A percentile compares a stretch with the other conserved stretches of the same genome.
phyloP scores from a whole-genome alignment of 1,284 basidiomycete species.

The Mycena citricolor region DNA sequence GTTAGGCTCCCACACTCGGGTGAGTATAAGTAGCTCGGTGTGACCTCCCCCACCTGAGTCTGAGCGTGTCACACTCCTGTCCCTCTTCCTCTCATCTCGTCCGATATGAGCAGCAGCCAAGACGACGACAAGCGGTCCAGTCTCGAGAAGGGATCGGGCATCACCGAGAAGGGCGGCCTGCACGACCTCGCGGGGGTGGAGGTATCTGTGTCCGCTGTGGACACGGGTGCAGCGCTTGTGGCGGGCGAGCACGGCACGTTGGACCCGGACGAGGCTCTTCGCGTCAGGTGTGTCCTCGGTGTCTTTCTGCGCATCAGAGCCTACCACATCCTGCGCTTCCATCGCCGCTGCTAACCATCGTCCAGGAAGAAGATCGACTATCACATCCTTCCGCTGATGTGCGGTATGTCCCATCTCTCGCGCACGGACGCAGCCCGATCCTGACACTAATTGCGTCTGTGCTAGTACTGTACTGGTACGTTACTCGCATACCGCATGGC shows the following conservation, averaged over 20 bases:
- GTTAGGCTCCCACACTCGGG: no score
- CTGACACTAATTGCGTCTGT: constrained; percentile 8
- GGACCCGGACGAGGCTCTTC: constrained; percentile 25
- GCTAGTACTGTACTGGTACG: constrained; percentile 56
- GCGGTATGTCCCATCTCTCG: constrained; percentile 48
- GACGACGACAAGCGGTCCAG: constrained; percentile 15
- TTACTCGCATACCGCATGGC: not conserved
- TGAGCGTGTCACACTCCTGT: not conserved
- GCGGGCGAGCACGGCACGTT: constrained; percentile 22
- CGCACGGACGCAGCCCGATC: not conserved
- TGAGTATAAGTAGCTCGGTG: no score
- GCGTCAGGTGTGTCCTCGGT: constrained; percentile 23
- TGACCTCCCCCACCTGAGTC: not conserved
- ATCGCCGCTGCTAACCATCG: no score
- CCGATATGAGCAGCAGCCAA: constrained; percentile 4
- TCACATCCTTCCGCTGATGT: constrained; percentile 76
- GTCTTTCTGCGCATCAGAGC: not conserved
- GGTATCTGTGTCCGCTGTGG: constrained; percentile 25
- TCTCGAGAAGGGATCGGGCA: no score
- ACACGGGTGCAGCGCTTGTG: constrained; percentile 27
- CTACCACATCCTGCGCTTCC: not conserved
- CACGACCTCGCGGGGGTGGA: constrained; percentile 17
- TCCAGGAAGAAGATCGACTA: constrained; percentile 67
- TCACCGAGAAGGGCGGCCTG: constrained; percentile 17
- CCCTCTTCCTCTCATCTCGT: not conserved